Percentiles rank a stretch among this genome's conserved stretches.
phyloP scores from a whole-genome alignment of 768 basidiomycete species.

The Leccinellum rugosiceps region DNA sequence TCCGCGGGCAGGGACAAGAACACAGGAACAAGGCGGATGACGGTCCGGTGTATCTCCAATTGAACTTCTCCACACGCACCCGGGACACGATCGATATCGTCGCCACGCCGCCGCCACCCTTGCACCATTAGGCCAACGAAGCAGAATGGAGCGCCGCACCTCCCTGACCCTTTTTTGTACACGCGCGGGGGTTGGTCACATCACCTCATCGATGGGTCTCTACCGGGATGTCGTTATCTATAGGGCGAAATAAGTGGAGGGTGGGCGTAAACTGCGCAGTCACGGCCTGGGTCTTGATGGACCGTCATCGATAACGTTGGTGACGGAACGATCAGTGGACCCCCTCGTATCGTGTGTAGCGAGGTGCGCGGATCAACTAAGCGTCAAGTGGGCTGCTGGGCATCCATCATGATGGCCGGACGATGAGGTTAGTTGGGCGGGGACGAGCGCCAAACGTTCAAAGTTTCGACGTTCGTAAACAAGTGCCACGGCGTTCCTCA shows the following conservation, averaged over 20 bases:
- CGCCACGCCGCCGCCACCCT: neutral
- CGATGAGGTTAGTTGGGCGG: neutral
- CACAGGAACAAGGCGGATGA: neutral
- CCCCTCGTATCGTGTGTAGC: neutral
- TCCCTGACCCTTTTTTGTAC: neutral
- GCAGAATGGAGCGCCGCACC: neutral
- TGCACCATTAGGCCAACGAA: neutral
- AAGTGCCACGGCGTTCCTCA: neutral
- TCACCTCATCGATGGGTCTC: neutral
- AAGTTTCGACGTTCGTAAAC: neutral
- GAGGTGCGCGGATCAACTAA: neutral
- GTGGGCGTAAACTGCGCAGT: neutral
- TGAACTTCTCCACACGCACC: neutral
- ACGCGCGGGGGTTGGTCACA: neutral
- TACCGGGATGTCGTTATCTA: neutral
- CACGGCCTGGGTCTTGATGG: neutral
- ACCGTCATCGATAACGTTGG: neutral
- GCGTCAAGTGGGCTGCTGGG: neutral
- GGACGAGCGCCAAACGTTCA: neutral
- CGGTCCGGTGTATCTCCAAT: neutral
- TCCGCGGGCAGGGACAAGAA: neutral
- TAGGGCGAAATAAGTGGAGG: neutral
- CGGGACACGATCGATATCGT: neutral
- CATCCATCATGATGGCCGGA: neutral
- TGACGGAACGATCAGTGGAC: neutral